phyloP scores from a whole-genome alignment of 768 basidiomycete species.

The Pleurotus eryngii region DNA sequence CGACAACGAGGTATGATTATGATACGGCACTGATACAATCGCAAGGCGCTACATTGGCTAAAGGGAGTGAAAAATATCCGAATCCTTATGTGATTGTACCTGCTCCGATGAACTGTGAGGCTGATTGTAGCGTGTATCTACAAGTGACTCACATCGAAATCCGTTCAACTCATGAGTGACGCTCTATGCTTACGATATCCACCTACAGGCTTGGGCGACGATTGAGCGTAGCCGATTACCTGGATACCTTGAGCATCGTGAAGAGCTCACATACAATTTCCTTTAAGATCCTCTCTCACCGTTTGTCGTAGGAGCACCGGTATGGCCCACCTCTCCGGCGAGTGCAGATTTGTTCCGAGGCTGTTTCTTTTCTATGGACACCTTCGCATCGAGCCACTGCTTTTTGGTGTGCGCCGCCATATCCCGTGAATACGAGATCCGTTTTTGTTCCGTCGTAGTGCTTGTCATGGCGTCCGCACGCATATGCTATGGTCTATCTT shows the following conservation, averaged over 20 bases:
- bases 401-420: slow-evolving; percentile 39
- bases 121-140: no score
- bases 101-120: no score
- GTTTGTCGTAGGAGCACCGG: background rate
- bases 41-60: no score
- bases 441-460: slow-evolving; percentile 33
- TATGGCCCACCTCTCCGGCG: background rate
- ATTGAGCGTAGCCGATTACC: slow-evolving; percentile 12
- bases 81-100: no score
- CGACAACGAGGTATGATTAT: no score
- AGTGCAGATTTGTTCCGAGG: background rate
- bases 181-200: background rate
- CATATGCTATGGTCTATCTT: no score
- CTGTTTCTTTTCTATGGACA: slow-evolving; percentile 3
- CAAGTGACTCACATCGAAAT: background rate
- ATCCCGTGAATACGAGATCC: slow-evolving; percentile 35
- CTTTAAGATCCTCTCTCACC: background rate
- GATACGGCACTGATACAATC: no score
- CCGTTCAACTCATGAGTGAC: background rate
- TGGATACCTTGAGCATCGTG: slow-evolving; percentile 10
- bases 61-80: no score
- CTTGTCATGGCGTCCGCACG: slow-evolving; percentile 22
- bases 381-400: slow-evolving; percentile 34
- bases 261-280: background rate
- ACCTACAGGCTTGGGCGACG: slow-evolving; percentile 3